Percentiles rank a stretch among this genome's conserved stretches.
These are phyloP conservation scores for Multifurca ochricompacta DNA, from an alignment of 768 basidiomycete species.

Conservation along the genomic window DNA sequence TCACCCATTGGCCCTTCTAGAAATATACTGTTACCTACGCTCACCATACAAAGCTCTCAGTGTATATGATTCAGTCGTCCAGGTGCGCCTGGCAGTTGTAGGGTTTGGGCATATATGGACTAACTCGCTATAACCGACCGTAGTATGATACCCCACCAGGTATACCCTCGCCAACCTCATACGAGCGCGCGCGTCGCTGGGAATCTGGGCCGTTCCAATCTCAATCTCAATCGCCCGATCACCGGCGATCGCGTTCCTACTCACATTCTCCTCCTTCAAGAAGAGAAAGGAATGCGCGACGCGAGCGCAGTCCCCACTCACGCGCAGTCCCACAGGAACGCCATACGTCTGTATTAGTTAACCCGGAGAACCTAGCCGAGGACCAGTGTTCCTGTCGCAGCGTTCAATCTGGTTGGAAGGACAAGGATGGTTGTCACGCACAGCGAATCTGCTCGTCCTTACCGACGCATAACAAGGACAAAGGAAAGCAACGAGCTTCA, in stretches of 20 bases:
- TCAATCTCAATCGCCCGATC: slow-evolving; percentile 24
- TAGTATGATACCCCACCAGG: slow-evolving; percentile 56
- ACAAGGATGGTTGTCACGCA: not conserved
- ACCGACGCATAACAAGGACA: not conserved
- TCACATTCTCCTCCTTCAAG: slow-evolving; percentile 21
- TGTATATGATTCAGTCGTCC: slow-evolving; percentile 72
- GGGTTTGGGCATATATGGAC: not conserved
- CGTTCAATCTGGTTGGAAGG: not conserved
- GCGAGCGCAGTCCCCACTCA: not conserved
- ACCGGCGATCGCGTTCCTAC: slow-evolving; percentile 2
- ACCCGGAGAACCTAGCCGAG: not conserved
- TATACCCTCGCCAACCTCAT: slow-evolving; percentile 30
- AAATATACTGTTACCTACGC: slow-evolving; percentile 82
- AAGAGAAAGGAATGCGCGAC: not conserved
- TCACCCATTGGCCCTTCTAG: slow-evolving; percentile 33
- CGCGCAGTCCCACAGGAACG: not conserved
- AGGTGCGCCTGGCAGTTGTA: slow-evolving; percentile 39
- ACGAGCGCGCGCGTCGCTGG: slow-evolving; percentile 28
- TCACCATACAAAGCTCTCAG: slow-evolving; percentile 83
- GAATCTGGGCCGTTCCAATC: slow-evolving; percentile 19
- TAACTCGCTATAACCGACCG: slow-evolving; percentile 5
- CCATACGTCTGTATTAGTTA: not conserved
- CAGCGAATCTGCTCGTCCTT: not conserved
- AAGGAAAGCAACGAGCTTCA: slow-evolving; percentile 10
- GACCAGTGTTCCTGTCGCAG: not conserved